Base-by-base conservation (phyloP, 139 green algal species). In the Gonium pectorale region DNA sequence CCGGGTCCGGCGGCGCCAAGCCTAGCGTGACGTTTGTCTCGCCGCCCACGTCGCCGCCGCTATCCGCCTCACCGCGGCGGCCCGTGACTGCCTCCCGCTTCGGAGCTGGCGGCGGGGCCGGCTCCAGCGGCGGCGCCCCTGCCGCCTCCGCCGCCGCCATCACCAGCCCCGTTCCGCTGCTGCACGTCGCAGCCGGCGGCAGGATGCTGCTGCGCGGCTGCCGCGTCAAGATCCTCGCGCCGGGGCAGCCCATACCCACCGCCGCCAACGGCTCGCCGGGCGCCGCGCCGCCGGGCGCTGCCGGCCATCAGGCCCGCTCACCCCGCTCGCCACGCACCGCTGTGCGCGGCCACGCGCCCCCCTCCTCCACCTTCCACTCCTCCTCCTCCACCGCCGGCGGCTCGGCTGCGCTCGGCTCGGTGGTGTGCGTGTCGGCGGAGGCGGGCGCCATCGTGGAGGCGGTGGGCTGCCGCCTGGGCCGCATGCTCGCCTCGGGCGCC, bases 251-350 rank as follows among this genome's bases (percentile, higher is more conserved):
- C n/a, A n/a, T n/a, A n/a, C n/a, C n/a, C n/a, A n/a, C n/a, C n/a
- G n/a, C 98, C n/a, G 99, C 97, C 86, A 99, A 99, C 92, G 90
- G 74, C 59, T 82, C 40, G 21, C n/a, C 2, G 7, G 29, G 5
- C 38, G 26, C 22, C 15, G 46, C n/a, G n/a, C n/a, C n/a, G n/a
- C n/a, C n/a, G n/a, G n/a, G n/a, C n/a, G n/a, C n/a, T n/a, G n/a
- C n/a, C n/a, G n/a, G n/a, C n/a, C n/a, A n/a, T n/a, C n/a, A n/a
- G n/a, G n/a, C n/a, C n/a, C n/a, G n/a, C n/a, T n/a, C n/a, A n/a
- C n/a, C n/a, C n/a, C n/a, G n/a, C n/a, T n/a, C n/a, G n/a, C n/a
- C n/a, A n/a, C n/a, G n/a, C n/a, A n/a, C n/a, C n/a, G n/a, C n/a
- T n/a, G n/a, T n/a, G n/a, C n/a, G 64, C 64, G 35, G 64, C 67